phyloP scores from a whole-genome alignment of 116 monocot genomes.

The Thalassia testudinum region DNA sequence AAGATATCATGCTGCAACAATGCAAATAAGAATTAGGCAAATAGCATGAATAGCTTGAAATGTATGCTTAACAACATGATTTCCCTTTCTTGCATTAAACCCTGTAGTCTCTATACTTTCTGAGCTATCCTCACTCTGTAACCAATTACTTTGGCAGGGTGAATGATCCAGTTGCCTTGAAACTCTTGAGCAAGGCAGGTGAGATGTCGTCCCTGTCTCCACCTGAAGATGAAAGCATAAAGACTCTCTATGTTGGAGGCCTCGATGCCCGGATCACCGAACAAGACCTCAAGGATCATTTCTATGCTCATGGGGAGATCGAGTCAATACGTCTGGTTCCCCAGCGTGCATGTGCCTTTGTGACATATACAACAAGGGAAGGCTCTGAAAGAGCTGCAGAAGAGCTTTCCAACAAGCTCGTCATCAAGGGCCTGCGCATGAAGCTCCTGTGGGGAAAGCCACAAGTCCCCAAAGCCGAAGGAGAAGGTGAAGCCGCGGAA shows the following conservation, averaged over 20 bases:
- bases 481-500: conserved; percentile 30
- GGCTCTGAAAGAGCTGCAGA: conserved; percentile 85
- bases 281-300: conserved; percentile 80
- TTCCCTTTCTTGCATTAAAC: too few relatives aligned
- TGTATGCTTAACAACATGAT: too few relatives aligned
- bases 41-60: too few relatives aligned
- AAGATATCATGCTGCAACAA: too few relatives aligned
- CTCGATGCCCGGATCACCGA: conserved; percentile 75
- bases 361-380: conserved; percentile 87
- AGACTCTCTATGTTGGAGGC: conserved; percentile 87
- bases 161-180: conserved; percentile 90
- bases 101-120: too few relatives aligned
- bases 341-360: conserved; percentile 89
- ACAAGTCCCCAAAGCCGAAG: conserved; percentile 49
- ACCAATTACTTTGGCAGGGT: conserved; percentile 30
- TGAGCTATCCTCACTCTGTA: too few relatives aligned
- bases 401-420: conserved; percentile 87
- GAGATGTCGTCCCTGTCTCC: conserved; percentile 88
- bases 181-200: conserved; percentile 86
- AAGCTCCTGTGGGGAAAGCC: conserved; percentile 98
- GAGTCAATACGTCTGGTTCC: conserved; percentile 72
- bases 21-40: too few relatives aligned
- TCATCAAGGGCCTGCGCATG: conserved; percentile 74
- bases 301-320: conserved; percentile 92
- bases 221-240: conserved; percentile 90